These are phyloP conservation scores for Alternaria tenuissima DNA, from an alignment of 2,329 filamentous ascomycete genomes.

Conservation along the genomic window DNA sequence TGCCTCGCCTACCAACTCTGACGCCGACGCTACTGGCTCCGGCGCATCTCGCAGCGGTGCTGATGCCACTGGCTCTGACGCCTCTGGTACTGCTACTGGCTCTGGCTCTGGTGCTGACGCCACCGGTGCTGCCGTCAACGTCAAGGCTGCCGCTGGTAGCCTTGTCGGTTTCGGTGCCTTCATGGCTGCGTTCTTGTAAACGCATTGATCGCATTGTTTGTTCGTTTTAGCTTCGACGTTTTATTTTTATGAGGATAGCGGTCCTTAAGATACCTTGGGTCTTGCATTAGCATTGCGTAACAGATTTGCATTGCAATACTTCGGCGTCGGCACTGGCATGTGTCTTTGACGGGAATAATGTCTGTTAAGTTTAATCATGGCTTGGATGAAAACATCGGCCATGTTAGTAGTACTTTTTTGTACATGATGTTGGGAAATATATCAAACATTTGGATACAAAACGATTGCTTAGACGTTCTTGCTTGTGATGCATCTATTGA, in stretches of 20 bases:
- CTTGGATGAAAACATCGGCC: conserved; percentile 14
- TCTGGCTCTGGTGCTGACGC: conserved; percentile 15
- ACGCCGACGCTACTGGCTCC: conserved; percentile 18
- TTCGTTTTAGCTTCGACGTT: conserved; percentile 1
- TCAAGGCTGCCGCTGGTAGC: conserved; percentile 34
- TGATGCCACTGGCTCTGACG: conserved; percentile 24
- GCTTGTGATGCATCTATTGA: not conserved
- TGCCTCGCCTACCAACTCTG: conserved; percentile 20
- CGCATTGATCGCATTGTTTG: conserved; percentile 1
- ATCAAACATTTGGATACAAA: conserved; percentile 21
- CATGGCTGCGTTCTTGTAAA: conserved; percentile 50
- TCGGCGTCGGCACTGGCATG: conserved; percentile 33
- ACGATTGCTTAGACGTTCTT: not conserved
- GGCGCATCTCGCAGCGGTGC: conserved; percentile 18
- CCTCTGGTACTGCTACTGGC: conserved; percentile 24
- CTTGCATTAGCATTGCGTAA: conserved; percentile 30
- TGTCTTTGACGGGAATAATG: conserved; percentile 23
- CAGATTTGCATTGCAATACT: conserved; percentile 23
- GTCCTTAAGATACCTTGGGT: conserved; percentile 45
- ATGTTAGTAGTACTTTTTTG: conserved; percentile 4
- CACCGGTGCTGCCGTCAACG: conserved; percentile 40
- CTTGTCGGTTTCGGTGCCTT: conserved; percentile 48
- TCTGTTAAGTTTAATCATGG: conserved; percentile 15
- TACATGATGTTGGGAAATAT: conserved; percentile 16
- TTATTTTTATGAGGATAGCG: conserved; percentile 21